Evolutionary conservation across 1,284 basidiomycete species (phyloP), one percentile per base, ranked within the genome.

Genomic region (Boletus chippewaensis): DNA sequence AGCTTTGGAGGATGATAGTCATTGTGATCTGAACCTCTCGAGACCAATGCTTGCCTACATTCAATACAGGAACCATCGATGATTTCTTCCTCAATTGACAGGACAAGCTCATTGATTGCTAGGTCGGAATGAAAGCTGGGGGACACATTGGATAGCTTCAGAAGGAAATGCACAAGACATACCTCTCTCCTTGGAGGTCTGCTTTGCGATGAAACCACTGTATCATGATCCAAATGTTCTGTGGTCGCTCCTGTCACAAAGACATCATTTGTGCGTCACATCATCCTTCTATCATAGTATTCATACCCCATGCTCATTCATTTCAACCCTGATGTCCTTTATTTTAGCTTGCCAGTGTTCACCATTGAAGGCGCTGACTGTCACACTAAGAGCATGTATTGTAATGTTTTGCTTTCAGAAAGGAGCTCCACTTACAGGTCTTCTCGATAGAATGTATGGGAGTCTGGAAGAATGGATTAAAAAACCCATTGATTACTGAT

Each of bases 131-230:
- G 13, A 6, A 52, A 52, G 12, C 43, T 50, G n/a, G n/a, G n/a
- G 22, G 22, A 22, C 22, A 22, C 4, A 20, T 20, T 20, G 20
- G 20, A 20, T 20, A 20, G 3, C 20, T 20, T 20, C 20, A 20
- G 4, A 3, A 20, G 20, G 3, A 20, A 4, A 20, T 20, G 2
- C 20, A 24, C 7, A 24, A 18, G 12, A 20, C 24, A 22, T 16
- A 50, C 51, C 32, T 50, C n/a, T 52, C 47, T 11, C 4, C 13
- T 6, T 20, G 24, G 2, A 52, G 35, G 9, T 52, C 47, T 3
- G 29, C 7, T 11, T 50, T 52, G 20, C 24, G n/a, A 35, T 50
- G 40, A 12, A 50, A 52, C 51, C 51, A 50, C 22, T 50, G 47
- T 20, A 52, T 7, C 13, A 26, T 18, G 8, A 50, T 34, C 46